A percentile compares a stretch with the other conserved stretches of the same genome.
phyloP scores from a whole-genome alignment of 164 flowering plant species.

The Vitis amurensis region DNA sequence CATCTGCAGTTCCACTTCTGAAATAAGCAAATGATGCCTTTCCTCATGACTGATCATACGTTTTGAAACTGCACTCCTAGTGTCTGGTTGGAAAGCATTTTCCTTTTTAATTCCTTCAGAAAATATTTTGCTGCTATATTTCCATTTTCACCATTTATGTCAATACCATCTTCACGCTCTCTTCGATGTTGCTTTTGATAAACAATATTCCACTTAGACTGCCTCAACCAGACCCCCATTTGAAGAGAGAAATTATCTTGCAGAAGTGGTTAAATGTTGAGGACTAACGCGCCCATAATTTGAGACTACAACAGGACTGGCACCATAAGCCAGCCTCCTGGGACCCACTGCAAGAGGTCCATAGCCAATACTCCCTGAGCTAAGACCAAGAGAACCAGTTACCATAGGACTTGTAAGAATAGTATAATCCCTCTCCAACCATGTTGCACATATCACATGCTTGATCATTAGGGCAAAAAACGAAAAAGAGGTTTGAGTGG shows the following conservation, averaged over 20 bases:
- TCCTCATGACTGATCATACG: neutral
- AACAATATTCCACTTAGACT: neutral
- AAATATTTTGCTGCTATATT: conserved; percentile 12
- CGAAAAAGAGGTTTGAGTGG: too few species aligned
- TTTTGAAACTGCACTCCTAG: neutral
- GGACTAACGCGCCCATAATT: too few species aligned
- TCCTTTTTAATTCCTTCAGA: conserved; percentile 36
- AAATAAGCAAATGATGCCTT: conserved; percentile 55
- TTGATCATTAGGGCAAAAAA: too few species aligned
- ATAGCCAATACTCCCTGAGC: conserved; percentile 54
- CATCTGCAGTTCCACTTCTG: conserved; percentile 81
- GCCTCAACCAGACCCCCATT: too few species aligned
- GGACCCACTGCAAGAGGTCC: conserved; percentile 88
- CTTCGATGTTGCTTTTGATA: conserved; percentile 52
- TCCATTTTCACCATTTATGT: conserved; percentile 71
- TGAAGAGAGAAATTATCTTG: too few species aligned
- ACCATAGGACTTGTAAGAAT: conserved; percentile 63
- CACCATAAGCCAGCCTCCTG: conserved; percentile 85
- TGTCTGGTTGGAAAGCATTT: conserved; percentile 21
- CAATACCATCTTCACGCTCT: conserved; percentile 58
- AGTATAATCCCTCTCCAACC: conserved; percentile 66
- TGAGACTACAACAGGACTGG: conserved; percentile 50
- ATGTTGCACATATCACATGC: conserved; percentile 17
- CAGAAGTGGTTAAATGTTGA: too few species aligned
- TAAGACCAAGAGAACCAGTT: conserved; percentile 32